phyloP scores from a whole-genome alignment of 208 protist genomes.

The Zelonia costaricensis region DNA sequence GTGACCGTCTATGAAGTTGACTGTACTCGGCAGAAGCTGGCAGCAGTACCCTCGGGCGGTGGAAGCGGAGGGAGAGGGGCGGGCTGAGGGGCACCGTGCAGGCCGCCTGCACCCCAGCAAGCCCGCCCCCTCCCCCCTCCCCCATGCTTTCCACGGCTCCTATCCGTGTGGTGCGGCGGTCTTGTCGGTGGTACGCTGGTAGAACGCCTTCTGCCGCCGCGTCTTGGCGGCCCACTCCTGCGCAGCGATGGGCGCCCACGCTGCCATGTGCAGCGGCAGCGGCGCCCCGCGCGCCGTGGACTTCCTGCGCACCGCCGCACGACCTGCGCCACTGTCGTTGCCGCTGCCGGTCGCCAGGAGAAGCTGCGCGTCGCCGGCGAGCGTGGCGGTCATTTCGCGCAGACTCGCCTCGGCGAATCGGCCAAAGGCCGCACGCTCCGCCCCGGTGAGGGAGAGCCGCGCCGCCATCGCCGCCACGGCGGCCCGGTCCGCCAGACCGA shows the following conservation, averaged over 20 bases:
- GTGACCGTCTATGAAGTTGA: no score
- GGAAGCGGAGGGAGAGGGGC: no score
- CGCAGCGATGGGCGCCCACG: constrained; percentile 66
- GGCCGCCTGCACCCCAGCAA: no score
- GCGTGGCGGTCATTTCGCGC: constrained; percentile 20
- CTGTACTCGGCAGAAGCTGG: no score
- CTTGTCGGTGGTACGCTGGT: constrained; percentile 11
- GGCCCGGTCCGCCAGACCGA: not conserved
- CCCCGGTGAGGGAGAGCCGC: constrained; percentile 5
- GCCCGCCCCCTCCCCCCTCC: not conserved
- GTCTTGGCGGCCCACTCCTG: constrained; percentile 71
- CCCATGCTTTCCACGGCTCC: not conserved
- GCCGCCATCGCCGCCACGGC: not conserved
- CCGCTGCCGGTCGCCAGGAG: not conserved
- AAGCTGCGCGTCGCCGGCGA: not conserved
- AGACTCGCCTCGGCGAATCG: constrained; percentile 19
- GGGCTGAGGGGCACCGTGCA: no score
- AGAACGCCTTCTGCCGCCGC: constrained; percentile 47
- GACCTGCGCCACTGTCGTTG: not conserved
- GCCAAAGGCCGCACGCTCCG: constrained; percentile 19
- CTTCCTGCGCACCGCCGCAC: not conserved
- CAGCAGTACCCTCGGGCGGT: no score
- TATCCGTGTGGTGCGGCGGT: not conserved
- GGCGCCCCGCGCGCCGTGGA: not conserved
- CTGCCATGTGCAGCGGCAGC: constrained; percentile 16